phyloP scores from a whole-genome alignment of 2,329 filamentous ascomycete species.

The Cryphonectria naterciae region DNA sequence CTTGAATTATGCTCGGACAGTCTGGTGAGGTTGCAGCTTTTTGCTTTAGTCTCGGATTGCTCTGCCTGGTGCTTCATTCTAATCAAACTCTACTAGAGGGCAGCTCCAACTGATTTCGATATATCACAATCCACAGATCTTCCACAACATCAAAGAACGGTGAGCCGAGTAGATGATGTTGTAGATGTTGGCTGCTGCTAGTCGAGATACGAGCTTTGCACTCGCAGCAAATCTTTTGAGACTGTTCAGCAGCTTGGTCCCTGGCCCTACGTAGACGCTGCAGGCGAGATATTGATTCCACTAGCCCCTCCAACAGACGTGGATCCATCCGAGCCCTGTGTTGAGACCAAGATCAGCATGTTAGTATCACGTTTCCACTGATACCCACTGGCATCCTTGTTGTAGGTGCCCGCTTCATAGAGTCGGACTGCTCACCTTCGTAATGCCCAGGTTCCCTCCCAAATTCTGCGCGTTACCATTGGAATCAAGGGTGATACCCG shows the following conservation, averaged over 20 bases:
- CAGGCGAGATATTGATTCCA: conserved; percentile 25
- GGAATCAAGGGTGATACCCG: conserved; percentile 24
- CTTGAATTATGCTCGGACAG: neutral
- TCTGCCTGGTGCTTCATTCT: neutral
- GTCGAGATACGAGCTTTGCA: neutral
- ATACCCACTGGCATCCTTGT: neutral
- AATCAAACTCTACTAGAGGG: neutral
- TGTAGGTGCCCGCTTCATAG: neutral
- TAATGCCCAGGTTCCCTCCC: conserved; percentile 28
- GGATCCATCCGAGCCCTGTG: conserved; percentile 22
- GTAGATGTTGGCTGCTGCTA: neutral
- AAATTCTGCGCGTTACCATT: conserved; percentile 25
- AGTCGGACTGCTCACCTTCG: conserved; percentile 6
- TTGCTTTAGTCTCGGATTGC: neutral
- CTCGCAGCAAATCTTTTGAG: too few species aligned
- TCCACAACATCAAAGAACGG: neutral
- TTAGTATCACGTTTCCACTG: too few species aligned
- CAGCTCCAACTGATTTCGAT: neutral
- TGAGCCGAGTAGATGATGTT: neutral
- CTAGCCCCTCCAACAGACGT: conserved; percentile 26
- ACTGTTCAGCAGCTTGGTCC: neutral
- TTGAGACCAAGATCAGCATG: neutral
- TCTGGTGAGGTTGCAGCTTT: neutral
- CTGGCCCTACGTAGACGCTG: conserved; percentile 7
- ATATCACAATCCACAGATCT: neutral